Evolutionary conservation across 1,284 basidiomycete species (phyloP).

Genomic region (Ceratobasidium sp.): DNA sequence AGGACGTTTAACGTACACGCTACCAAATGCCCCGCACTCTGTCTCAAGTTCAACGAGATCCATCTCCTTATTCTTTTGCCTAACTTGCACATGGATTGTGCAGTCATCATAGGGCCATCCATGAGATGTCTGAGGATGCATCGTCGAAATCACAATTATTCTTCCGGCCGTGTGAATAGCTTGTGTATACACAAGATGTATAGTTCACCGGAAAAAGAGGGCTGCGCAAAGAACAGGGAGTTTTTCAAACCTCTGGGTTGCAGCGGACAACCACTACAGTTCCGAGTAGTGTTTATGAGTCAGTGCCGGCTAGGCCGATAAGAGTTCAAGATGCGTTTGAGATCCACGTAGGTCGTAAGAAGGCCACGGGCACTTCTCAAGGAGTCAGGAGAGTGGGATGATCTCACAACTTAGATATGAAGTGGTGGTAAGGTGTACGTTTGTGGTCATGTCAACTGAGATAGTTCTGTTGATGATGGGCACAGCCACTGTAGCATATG

Average conservation of each 20-base stretch:
- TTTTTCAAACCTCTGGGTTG: not conserved
- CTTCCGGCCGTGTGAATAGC: not conserved
- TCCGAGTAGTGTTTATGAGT: not conserved
- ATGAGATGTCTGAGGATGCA: not conserved
- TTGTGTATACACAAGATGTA: not conserved
- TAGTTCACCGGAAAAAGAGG: not conserved
- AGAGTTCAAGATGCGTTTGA: not conserved
- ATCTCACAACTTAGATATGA: not conserved
- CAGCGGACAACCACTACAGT: not conserved
- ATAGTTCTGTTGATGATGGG: not conserved
- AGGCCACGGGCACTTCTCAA: not conserved
- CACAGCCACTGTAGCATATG: not conserved
- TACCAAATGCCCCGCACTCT: constrained; percentile 21
- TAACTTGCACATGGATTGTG: constrained; percentile 26
- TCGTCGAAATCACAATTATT: not conserved
- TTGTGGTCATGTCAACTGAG: no score
- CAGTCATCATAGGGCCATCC: constrained; percentile 37
- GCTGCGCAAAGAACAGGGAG: not conserved
- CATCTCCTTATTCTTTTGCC: not conserved
- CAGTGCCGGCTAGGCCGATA: no score
- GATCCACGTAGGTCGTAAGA: not conserved
- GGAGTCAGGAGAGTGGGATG: not conserved
- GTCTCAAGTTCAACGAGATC: not conserved
- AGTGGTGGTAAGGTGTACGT: not conserved
- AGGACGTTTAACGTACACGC: constrained; percentile 9